These are phyloP conservation scores for Fusarium newnesense DNA, from an alignment of 2,329 filamentous ascomycete species.

Conservation along the genomic window DNA sequence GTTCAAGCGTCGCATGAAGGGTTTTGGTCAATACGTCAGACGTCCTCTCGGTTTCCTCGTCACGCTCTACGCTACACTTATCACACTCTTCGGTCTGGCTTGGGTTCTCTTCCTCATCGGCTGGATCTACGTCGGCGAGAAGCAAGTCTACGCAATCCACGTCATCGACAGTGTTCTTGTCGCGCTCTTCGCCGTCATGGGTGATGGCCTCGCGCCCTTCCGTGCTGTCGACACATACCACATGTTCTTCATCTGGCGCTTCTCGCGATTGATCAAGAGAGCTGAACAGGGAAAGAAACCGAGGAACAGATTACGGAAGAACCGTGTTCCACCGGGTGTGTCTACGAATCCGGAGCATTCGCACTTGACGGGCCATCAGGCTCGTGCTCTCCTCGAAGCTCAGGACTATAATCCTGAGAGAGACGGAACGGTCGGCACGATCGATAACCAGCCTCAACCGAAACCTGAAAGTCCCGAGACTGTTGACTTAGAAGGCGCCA, in stretches of 20 bases:
- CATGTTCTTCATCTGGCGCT: slow-evolving; percentile 84
- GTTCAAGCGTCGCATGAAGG: slow-evolving; percentile 82
- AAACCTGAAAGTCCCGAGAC: slow-evolving; percentile 52
- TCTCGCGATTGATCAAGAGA: slow-evolving; percentile 55
- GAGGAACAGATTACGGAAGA: slow-evolving; percentile 35
- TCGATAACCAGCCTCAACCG: slow-evolving; percentile 49
- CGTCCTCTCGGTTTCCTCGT: slow-evolving; percentile 84
- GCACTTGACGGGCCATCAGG: slow-evolving; percentile 36
- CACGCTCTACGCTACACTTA: slow-evolving; percentile 83
- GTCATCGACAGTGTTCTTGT: slow-evolving; percentile 78
- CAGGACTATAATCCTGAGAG: slow-evolving; percentile 20
- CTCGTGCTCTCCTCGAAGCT: slow-evolving; percentile 29
- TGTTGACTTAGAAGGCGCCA: slow-evolving; percentile 54
- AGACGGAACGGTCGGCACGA: slow-evolving; percentile 11
- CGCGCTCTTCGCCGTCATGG: slow-evolving; percentile 76
- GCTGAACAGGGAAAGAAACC: slow-evolving; percentile 62
- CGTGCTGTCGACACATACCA: slow-evolving; percentile 86
- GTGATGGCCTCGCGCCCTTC: slow-evolving; percentile 78
- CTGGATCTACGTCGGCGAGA: slow-evolving; percentile 84
- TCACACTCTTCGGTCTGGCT: slow-evolving; percentile 84
- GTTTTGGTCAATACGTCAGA: slow-evolving; percentile 81
- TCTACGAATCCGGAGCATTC: background rate
- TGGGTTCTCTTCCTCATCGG: slow-evolving; percentile 94
- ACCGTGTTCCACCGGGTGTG: slow-evolving; percentile 20
- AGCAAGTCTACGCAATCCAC: slow-evolving; percentile 75